A percentile compares a stretch with the other conserved stretches of the same genome.
phyloP scores from a whole-genome alignment of 352 stramenopile species.

The Phytophthora europaea region DNA sequence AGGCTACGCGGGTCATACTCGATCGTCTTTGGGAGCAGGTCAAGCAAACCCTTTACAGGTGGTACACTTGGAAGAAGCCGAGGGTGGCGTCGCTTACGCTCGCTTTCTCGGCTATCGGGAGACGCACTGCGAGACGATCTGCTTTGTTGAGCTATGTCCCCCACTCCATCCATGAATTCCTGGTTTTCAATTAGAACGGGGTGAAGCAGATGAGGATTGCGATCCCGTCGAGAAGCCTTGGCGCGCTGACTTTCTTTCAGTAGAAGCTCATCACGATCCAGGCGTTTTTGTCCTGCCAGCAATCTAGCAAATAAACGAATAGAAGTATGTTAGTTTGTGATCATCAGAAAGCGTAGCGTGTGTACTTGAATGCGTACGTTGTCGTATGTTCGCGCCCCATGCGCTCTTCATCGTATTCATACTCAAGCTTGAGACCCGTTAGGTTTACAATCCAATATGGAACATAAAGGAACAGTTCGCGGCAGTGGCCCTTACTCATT shows the following conservation, averaged over 20 bases:
- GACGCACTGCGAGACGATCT: constrained; percentile 9
- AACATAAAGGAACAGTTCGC: constrained; percentile 85
- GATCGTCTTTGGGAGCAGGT: constrained; percentile 82
- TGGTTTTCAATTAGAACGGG: constrained; percentile 34
- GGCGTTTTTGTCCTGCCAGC: constrained; percentile 77
- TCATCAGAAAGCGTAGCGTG: neutral
- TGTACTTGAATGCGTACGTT: constrained; percentile 45
- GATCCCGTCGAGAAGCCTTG: constrained; percentile 40
- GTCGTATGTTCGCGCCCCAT: constrained; percentile 75
- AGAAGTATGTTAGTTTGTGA: constrained; percentile 8
- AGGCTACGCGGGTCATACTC: constrained; percentile 62
- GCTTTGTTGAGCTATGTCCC: constrained; percentile 5
- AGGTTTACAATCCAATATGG: constrained; percentile 93
- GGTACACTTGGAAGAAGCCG: constrained; percentile 83
- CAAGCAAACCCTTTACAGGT: constrained; percentile 83
- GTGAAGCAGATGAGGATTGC: constrained; percentile 74
- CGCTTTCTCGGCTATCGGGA: constrained; percentile 36
- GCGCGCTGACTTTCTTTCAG: constrained; percentile 70
- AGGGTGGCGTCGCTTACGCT: constrained; percentile 70
- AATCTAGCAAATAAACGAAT: constrained; percentile 42
- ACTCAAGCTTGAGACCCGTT: constrained; percentile 86
- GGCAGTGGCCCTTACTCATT: constrained; percentile 61
- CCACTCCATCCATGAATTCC: constrained; percentile 13
- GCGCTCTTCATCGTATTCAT: constrained; percentile 84
- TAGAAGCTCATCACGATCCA: constrained; percentile 83